Evolutionary conservation across 2,329 filamentous ascomycete species (phyloP), one percentile per base, ranked within the genome.

Genomic region (Apiospora aurea): DNA sequence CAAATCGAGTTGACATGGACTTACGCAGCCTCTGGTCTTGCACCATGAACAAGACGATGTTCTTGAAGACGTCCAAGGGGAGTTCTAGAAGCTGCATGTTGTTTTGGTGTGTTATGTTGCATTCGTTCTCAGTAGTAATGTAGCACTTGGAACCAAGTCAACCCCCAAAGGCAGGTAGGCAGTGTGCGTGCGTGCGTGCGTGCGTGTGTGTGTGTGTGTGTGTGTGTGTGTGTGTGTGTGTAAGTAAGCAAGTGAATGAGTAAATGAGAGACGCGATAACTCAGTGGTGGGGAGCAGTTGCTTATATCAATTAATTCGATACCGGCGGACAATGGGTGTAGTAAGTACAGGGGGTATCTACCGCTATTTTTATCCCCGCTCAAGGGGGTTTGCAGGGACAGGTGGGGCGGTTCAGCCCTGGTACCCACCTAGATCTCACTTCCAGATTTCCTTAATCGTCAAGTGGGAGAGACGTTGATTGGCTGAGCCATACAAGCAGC

Each of bases 31-130:
- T 34, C 14, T 64, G 29, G 8, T 64, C 57, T 24, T 24, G 57
- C 34, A 64, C 57, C 57, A 41, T 64, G 34, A 24, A 38, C 57
- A 41, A 64, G 8, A 64, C n/a, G 34, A 64, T 64, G 34, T 41
- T 38, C 11, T 24, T 41, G 8, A 64, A 64, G 21, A 64, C 21
- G 21, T 64, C 57, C 29, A 64, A n/a, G 13, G 57, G 57, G 57
- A 64, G 57, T 5, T 64, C 57, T 41, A 64, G 34, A 34, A 64
- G 57, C 57, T 64, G 57, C 57, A 64, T 64, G 18, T 38, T 61
- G 53, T 57, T 57, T 7, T 34, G 24, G 18, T 61, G 26, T 21
- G 16, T 21, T 2, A 21, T 21, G 3, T 34, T 11, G 4, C 11
- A 1, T 29, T 26, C 51, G 24, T 53, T 26, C 24, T 29, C 26